Percentiles rank a stretch among this genome's conserved stretches.
These are phyloP conservation scores for Raphanus hybrid DNA, from an alignment of 441 rosid genomes.

Conservation along the genomic window DNA sequence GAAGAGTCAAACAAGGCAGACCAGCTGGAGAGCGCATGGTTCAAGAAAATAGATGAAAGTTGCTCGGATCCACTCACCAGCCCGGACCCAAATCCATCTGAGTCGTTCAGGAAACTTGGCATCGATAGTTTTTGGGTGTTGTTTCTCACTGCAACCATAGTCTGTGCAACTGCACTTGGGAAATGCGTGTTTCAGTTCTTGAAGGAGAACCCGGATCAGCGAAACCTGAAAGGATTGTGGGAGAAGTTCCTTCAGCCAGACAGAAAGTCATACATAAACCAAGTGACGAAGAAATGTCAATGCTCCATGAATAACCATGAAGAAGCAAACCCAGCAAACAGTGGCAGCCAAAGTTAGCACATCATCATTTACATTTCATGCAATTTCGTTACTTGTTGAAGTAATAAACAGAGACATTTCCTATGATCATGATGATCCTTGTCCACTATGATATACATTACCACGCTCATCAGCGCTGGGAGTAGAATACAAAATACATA, in stretches of 20 bases:
- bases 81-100: neutral
- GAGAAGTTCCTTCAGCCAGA: slow-evolving; percentile 18
- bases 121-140: neutral
- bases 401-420: slow-evolving; percentile 2
- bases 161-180: slow-evolving; percentile 40
- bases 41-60: slow-evolving; percentile 1
- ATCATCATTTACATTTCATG: neutral
- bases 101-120: neutral
- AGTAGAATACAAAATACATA: too few relatives aligned
- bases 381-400: neutral
- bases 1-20: neutral
- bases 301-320: neutral
- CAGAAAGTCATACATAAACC: slow-evolving; percentile 4
- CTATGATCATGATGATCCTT: neutral
- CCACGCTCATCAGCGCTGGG: too few relatives aligned
- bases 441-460: neutral
- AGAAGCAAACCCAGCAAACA: neutral
- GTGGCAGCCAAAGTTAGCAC: neutral
- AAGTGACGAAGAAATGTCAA: neutral
- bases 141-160: neutral
- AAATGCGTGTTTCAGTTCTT: slow-evolving; percentile 45
- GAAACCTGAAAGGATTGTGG: slow-evolving; percentile 14
- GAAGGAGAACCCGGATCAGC: slow-evolving; percentile 39
- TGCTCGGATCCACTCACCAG: neutral
- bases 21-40: neutral